A percentile compares a stretch with the other conserved stretches of the same genome.
Conservation (phyloP, 768 basidiomycete genomes). For the Pleurotus tuoliensis region DNA sequence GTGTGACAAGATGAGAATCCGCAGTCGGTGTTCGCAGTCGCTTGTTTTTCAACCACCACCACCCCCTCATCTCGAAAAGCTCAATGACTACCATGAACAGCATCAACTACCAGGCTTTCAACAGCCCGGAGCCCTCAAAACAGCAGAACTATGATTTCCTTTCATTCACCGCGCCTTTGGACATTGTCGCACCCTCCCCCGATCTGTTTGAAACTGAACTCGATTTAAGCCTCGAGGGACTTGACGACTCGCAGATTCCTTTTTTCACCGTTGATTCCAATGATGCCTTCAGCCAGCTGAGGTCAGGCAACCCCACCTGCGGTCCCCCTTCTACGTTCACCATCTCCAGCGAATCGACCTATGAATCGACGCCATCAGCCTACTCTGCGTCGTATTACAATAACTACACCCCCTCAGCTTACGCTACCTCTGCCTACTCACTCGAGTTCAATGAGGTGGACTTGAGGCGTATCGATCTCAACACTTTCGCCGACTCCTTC, state of each 20-base stretch:
- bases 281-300: slow-evolving; percentile 61
- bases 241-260: slow-evolving; percentile 60
- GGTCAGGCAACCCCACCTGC: slow-evolving; percentile 59
- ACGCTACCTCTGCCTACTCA: slow-evolving; percentile 46
- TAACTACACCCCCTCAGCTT: slow-evolving; percentile 55
- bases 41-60: too few species aligned
- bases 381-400: slow-evolving; percentile 52
- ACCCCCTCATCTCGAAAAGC: slow-evolving; percentile 1
- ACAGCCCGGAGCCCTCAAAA: slow-evolving; percentile 30
- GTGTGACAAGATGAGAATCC: too few species aligned
- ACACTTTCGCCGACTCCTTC: slow-evolving; percentile 18
- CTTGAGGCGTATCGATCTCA: slow-evolving; percentile 48
- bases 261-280: slow-evolving; percentile 61
- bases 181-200: slow-evolving; percentile 73
- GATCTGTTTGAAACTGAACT: slow-evolving; percentile 84
- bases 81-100: slow-evolving; percentile 27
- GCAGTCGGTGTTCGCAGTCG: too few species aligned
- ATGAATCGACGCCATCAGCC: slow-evolving; percentile 62
- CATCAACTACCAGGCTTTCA: slow-evolving; percentile 29
- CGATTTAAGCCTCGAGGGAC: slow-evolving; percentile 64
- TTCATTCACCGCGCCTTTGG: slow-evolving; percentile 64
- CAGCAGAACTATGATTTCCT: slow-evolving; percentile 56
- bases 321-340: slow-evolving; percentile 79
- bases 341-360: slow-evolving; percentile 72
- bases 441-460: slow-evolving; percentile 67